phyloP scores from a whole-genome alignment of 805 yeast species.

The Cyberlindnera japonica region DNA sequence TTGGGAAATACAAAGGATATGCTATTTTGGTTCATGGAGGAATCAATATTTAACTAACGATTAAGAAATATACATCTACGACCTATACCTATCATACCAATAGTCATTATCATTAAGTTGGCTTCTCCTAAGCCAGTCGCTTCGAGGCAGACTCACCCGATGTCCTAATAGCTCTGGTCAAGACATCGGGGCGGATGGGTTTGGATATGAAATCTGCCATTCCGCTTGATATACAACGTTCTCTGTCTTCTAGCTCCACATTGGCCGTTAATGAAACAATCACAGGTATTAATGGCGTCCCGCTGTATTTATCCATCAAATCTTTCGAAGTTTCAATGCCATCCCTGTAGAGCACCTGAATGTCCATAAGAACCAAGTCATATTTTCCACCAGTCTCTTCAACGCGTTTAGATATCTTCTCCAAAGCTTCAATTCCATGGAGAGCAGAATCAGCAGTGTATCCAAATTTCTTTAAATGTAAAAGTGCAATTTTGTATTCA shows the following conservation, averaged over 20 bases:
- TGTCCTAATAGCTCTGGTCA: conserved; percentile 23
- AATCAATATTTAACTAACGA: too few species aligned
- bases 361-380: conserved; percentile 92
- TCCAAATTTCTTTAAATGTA: conserved; percentile 64
- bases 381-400: conserved; percentile 49
- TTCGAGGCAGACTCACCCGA: neutral
- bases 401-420: conserved; percentile 77
- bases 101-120: too few species aligned
- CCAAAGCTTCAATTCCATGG: conserved; percentile 89
- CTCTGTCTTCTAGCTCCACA: conserved; percentile 51
- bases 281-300: conserved; percentile 75
- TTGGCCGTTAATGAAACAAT: conserved; percentile 94
- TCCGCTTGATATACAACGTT: conserved; percentile 43
- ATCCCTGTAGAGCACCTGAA: conserved; percentile 89
- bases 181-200: conserved; percentile 46
- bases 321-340: conserved; percentile 93
- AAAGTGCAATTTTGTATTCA: conserved; percentile 64
- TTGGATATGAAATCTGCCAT: conserved; percentile 52
- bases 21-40: neutral
- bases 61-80: too few species aligned
- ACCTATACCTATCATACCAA: too few species aligned
- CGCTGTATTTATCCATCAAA: conserved; percentile 40
- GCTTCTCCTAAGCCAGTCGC: neutral
- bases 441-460: conserved; percentile 61
- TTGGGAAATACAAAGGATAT: too few species aligned